Evolutionary conservation across 176 grass and related monocot genomes (phyloP), one percentile per base, ranked within the genome.

Genomic region (Pontederia paniculata): DNA sequence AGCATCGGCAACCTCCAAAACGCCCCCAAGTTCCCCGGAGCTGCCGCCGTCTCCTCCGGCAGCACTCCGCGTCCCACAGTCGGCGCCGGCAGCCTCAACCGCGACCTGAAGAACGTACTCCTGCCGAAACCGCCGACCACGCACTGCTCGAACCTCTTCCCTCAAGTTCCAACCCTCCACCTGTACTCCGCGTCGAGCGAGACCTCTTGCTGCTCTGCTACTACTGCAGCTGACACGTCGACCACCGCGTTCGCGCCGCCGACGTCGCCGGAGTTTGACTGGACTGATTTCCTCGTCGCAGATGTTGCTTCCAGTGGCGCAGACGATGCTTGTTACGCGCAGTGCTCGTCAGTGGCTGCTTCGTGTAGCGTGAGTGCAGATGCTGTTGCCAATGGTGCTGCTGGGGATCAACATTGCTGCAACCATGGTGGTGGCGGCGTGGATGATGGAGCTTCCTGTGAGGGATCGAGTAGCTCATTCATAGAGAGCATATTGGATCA

Each of bases 401-500:
- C 9, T 9, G 37, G 16, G 22, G n/a, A n/a, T n/a, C n/a, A n/a
- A n/a, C n/a, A n/a, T n/a, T n/a, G n/a, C n/a, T n/a, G n/a, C n/a
- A n/a, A n/a, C n/a, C 44, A 43, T 25, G 56, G 52, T 3, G 48
- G 4, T 4, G 6, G 14, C 9, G 42, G 0, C 17, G 63, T 8
- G n/a, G 46, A 12, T 7, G 57, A 9, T 1, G 55, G 50, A 11
- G 73, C 66, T 28, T 73, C 80, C 25, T 66, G 74, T 13, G 71
- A 85, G 43, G 78, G 46, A 15, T 72, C 77, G 12, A 71, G 78
- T 25, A 37, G 28, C 28, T 81, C 93, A 8, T 97, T 97, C 68
- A 79, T 97, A 19, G 83, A 97, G 65, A 74, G 80, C 11, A 91
- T 97, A 57, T 77, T 97, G 72, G 86, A 90, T 57, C 78, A 80